Evolutionary conservation across 2,329 filamentous ascomycete species (phyloP).

Genomic region (Aspergillus calidoustus): DNA sequence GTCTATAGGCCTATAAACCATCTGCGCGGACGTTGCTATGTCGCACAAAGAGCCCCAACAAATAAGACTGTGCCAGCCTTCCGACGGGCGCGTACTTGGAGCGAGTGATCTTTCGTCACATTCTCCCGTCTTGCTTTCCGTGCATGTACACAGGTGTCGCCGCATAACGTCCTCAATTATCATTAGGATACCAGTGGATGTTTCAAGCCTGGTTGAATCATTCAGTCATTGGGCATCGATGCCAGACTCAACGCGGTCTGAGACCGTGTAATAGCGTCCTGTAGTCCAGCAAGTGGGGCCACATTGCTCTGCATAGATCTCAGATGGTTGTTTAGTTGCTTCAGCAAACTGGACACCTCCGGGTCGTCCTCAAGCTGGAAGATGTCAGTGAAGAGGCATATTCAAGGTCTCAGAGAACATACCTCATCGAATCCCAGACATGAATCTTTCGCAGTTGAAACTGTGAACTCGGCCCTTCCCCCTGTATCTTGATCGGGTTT

Average conservation of each 20-base stretch:
- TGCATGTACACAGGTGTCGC: background rate
- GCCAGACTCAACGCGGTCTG: slow-evolving; percentile 41
- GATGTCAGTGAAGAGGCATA: background rate
- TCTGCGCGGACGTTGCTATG: background rate
- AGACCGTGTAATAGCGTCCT: slow-evolving; percentile 44
- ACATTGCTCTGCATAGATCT: slow-evolving; percentile 50
- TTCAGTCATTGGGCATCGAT: slow-evolving; percentile 39
- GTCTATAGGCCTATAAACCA: background rate
- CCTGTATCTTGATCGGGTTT: slow-evolving; percentile 21
- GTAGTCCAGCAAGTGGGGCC: slow-evolving; percentile 41
- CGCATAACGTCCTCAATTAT: background rate
- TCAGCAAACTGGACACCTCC: slow-evolving; percentile 40
- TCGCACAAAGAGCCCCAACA: background rate
- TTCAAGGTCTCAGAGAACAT: slow-evolving; percentile 15
- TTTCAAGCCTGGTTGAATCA: background rate
- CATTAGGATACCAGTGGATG: background rate
- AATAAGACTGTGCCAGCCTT: background rate
- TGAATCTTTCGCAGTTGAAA: slow-evolving; percentile 31
- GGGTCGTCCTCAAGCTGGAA: slow-evolving; percentile 44
- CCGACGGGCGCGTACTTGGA: background rate
- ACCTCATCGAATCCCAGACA: slow-evolving; percentile 41
- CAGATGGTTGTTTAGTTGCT: slow-evolving; percentile 49
- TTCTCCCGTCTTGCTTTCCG: background rate
- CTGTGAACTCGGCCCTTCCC: slow-evolving; percentile 32
- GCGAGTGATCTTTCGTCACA: background rate